Base-by-base conservation (phyloP, 306 rosid species). In the Styphnolobium japonicum region DNA sequence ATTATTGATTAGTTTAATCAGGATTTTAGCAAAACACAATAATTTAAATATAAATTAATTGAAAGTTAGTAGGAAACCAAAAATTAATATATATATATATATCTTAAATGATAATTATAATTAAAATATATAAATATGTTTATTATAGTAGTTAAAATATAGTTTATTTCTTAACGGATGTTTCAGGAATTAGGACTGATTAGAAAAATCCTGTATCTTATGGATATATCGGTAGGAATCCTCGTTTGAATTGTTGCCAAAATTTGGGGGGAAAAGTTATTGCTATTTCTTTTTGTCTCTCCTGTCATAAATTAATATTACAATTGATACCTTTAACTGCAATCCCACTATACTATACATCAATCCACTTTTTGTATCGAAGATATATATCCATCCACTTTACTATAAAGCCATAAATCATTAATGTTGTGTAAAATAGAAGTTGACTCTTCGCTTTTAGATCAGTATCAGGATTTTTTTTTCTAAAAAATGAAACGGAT, bases 371-470 rank as follows among this genome's bases (percentile, higher is more conserved):
- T n/a, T n/a, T n/a, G n/a, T n/a, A n/a, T n/a, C n/a, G n/a, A n/a
- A n/a, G n/a, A n/a, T n/a, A n/a, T n/a, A n/a, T n/a, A n/a, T n/a
- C n/a, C n/a, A n/a, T n/a, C n/a, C n/a, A 66, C 56, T 66, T 52
- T 77, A 56, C 75, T 9, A 37, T 53, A 77, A 53, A 77, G 67
- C 45, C 21, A 52, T n/a, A n/a, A 10, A 10, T 45, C n/a, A 16
- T 48, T 10, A 10, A 46, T 22, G 36, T 22, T 49, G 12, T 33
- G 12, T 19, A 75, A 58, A 11, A n/a, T 76, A 40, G 22, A 66
- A 51, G 74, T 66, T 66, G 81, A 77, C 67, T 77, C 22, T 53
- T 66, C 6, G 39, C 22, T 14, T n/a, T 63, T 33, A 8, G 40
- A 19, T 64, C 14, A 36, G 21, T 23, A n/a, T 16, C 42, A n/a